Evolutionary conservation across 1,139 yeast species (phyloP), one percentile per base, ranked within the genome.

Genomic region (Candida sanyaensis): DNA sequence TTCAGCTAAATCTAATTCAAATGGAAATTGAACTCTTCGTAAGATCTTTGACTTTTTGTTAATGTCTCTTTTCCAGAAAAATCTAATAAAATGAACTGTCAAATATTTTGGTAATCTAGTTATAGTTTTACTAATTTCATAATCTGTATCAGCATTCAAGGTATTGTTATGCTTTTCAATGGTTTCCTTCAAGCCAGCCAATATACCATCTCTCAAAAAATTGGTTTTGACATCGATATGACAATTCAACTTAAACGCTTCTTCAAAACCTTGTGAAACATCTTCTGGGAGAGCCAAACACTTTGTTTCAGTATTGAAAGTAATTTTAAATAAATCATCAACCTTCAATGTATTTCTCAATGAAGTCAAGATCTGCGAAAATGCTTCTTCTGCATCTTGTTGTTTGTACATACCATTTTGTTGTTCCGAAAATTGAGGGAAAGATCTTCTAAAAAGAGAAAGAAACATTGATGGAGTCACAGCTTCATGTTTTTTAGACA

Each of bases 361-460:
- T 31, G 78, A 68, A 41, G 75, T 71, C 54, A 92, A 69, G 48
- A 93, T 77, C 63, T 88, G 95, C 11, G 97, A 86, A 70, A 84
- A 91, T 26, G 95, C 88, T 65, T 93, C 99, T 69, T 93, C 99
- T 0, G 99, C 99, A 73, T 93, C 99, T 67, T 93, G 99, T 70
- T 93, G 99, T 64, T 88, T 91, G 64, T 80, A 88, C 50, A 79
- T 75, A 1, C 97, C 97, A 44, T 78, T 77, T 44, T 81, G 82
- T 55, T 80, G 76, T 63, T 93, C 97, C 40, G 88, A 89, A 68
- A 95, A 93, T 68, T 95, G 98, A 1, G 98, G 97, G 61, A 81
- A 88, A 21, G 76, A 71, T 47, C 75, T 73, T 67, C 93, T 80
- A 53, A 88, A 74, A 34, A 82, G 69, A 34, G 83, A 73, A 52